Evolutionary conservation across 2,329 filamentous ascomycete species (phyloP).

Genomic region (Colletotrichum cereale): DNA sequence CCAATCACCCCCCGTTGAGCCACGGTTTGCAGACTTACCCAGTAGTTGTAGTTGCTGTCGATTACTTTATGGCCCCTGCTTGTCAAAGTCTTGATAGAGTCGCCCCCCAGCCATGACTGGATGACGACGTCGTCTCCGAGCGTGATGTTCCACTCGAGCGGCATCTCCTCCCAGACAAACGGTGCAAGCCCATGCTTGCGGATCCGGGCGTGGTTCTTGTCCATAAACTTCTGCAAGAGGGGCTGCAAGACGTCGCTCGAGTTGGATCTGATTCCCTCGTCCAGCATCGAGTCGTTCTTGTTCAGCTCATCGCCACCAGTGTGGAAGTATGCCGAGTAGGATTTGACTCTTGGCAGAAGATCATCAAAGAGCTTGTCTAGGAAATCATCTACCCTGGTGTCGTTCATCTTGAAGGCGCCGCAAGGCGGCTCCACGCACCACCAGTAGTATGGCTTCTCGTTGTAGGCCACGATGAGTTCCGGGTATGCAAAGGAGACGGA

Average conservation of each 20-base stretch:
- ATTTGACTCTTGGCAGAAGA: slow-evolving; percentile 76
- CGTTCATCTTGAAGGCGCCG: slow-evolving; percentile 82
- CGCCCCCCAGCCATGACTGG: slow-evolving; percentile 80
- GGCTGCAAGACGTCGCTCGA: slow-evolving; percentile 74
- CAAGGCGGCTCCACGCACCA: slow-evolving; percentile 75
- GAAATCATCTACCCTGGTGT: slow-evolving; percentile 76
- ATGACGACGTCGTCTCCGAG: slow-evolving; percentile 79
- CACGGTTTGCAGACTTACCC: slow-evolving; percentile 63
- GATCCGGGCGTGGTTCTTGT: slow-evolving; percentile 76
- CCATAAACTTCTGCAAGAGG: slow-evolving; percentile 82
- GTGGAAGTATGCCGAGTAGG: slow-evolving; percentile 83
- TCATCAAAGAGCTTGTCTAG: slow-evolving; percentile 80
- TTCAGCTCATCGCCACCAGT: slow-evolving; percentile 92
- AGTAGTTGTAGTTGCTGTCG: slow-evolving; percentile 81
- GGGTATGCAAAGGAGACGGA: slow-evolving; percentile 75
- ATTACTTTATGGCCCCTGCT: slow-evolving; percentile 77
- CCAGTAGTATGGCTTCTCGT: slow-evolving; percentile 66
- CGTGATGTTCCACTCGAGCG: slow-evolving; percentile 81
- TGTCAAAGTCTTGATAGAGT: slow-evolving; percentile 71
- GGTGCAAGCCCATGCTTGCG: slow-evolving; percentile 75
- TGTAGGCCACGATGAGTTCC: slow-evolving; percentile 77
- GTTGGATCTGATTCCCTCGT: slow-evolving; percentile 79
- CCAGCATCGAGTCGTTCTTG: slow-evolving; percentile 78
- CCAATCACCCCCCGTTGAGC: no score
- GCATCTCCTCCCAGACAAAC: slow-evolving; percentile 91